Conservation (phyloP, 2,329 filamentous ascomycete species). For the Alternaria arbusti region DNA sequence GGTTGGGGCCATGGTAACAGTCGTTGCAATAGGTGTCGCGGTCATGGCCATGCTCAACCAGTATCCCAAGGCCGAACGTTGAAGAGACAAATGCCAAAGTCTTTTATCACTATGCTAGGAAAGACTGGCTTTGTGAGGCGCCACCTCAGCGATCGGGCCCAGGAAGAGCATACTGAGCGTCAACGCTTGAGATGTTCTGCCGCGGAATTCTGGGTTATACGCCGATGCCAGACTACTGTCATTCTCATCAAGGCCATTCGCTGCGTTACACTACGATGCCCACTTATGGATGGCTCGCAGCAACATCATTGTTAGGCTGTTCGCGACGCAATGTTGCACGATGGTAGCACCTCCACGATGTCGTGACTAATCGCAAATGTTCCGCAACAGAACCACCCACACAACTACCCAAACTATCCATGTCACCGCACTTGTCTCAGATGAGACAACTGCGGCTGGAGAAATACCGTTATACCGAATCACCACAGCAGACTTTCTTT, state of each 20-base stretch:
- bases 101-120: slow-evolving; percentile 5
- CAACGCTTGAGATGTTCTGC: background rate
- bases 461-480: background rate
- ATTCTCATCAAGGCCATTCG: background rate
- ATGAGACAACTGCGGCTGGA: background rate
- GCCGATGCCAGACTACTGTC: background rate
- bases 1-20: slow-evolving; percentile 47
- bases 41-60: slow-evolving; percentile 52
- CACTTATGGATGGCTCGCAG: background rate
- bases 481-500: background rate
- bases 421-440: background rate
- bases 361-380: background rate
- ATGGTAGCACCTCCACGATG: background rate
- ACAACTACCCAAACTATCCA: background rate
- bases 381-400: background rate
- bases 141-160: background rate
- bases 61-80: slow-evolving; percentile 55
- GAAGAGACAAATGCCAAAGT: slow-evolving; percentile 28
- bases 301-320: background rate
- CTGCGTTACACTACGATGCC: background rate
- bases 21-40: slow-evolving; percentile 50
- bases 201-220: background rate
- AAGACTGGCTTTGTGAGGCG: background rate
- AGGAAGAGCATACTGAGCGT: background rate
- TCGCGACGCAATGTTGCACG: background rate